Conservation (phyloP, 78 protist genomes). For the Dictyostelium brefeldianum region DNA sequence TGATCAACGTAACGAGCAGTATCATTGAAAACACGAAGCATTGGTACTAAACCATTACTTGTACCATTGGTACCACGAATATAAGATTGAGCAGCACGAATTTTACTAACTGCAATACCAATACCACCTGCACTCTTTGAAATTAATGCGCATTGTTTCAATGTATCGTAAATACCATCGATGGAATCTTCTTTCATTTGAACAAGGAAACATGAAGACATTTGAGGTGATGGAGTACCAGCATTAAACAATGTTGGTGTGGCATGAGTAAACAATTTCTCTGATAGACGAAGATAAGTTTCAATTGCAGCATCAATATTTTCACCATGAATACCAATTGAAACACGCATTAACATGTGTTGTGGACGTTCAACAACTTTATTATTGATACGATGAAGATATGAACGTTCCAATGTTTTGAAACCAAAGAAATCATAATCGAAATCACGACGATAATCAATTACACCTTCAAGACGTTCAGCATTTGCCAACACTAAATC, state of each 20-base stretch:
- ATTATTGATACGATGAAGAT: slow-evolving; percentile 87
- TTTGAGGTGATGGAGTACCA: slow-evolving; percentile 97
- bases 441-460: slow-evolving; percentile 95
- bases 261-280: slow-evolving; percentile 96
- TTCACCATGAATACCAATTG: slow-evolving; percentile 95
- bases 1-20: slow-evolving; percentile 99
- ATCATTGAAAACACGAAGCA: slow-evolving; percentile 98
- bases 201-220: slow-evolving; percentile 97
- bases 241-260: slow-evolving; percentile 99
- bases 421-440: slow-evolving; percentile 97
- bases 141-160: slow-evolving; percentile 95
- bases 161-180: slow-evolving; percentile 98
- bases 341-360: slow-evolving; percentile 98
- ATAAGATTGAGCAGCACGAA: slow-evolving; percentile 95
- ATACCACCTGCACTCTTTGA: slow-evolving; percentile 98
- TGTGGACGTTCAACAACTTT: slow-evolving; percentile 98
- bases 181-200: slow-evolving; percentile 96
- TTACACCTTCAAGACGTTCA: slow-evolving; percentile 85
- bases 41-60: slow-evolving; percentile 98
- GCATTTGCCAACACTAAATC: slow-evolving; percentile 76
- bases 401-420: slow-evolving; percentile 95
- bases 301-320: slow-evolving; percentile 91
- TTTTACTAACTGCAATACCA: slow-evolving; percentile 94
- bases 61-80: slow-evolving; percentile 97
- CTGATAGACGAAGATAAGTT: slow-evolving; percentile 93